Conservation (phyloP, 345 rosid genomes). For the Raphanus raphanistrum region DNA sequence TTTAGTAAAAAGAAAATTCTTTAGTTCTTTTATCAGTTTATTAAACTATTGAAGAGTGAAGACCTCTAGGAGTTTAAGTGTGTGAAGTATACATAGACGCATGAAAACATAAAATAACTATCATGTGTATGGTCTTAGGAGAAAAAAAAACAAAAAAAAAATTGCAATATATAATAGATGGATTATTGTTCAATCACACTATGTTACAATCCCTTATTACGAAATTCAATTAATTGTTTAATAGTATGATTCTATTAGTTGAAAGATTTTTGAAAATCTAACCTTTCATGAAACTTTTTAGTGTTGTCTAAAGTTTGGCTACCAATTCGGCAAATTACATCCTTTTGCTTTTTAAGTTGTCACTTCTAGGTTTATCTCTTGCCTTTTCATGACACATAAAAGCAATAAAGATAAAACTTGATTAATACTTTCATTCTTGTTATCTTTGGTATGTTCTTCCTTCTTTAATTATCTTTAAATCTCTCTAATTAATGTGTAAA, state of each 20-base stretch:
- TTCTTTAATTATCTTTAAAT: not conserved
- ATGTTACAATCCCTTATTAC: not conserved
- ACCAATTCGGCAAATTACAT: not conserved
- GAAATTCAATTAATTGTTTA: not conserved
- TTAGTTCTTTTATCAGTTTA: not conserved
- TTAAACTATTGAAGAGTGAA: not conserved
- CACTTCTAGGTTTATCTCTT: constrained; percentile 13
- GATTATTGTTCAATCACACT: not conserved
- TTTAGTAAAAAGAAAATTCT: not conserved
- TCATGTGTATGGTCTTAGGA: not conserved
- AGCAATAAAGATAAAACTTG: constrained; percentile 20
- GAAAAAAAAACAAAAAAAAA: too few species aligned
- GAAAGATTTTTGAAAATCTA: not conserved
- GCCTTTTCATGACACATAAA: constrained; percentile 10
- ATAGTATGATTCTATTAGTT: not conserved
- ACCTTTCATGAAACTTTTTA: not conserved
- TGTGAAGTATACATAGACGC: too few species aligned
- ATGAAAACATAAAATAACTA: too few species aligned
- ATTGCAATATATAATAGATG: not conserved
- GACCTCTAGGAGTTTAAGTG: not conserved
- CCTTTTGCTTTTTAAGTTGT: constrained; percentile 3
- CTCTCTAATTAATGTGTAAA: not conserved
- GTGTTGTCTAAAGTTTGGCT: not conserved
- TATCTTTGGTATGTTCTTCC: not conserved
- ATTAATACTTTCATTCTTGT: constrained; percentile 13